Evolutionary conservation across 2,329 filamentous ascomycete species (phyloP).

Genomic region (Apiospora kogelbergensis): DNA sequence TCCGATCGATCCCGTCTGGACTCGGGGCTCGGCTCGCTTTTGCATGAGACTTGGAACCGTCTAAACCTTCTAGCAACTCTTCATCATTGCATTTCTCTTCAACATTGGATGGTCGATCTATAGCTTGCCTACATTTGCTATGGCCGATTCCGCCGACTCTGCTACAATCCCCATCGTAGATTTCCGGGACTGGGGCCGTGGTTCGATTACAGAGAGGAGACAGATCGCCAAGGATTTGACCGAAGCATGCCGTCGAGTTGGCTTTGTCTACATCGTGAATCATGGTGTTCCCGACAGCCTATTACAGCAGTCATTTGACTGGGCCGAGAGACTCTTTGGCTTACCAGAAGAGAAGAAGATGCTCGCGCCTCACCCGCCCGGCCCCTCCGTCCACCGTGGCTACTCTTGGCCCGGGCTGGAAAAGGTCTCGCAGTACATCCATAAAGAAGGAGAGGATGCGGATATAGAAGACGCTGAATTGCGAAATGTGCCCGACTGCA

Average conservation of each 20-base stretch:
- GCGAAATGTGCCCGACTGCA: constrained; percentile 49
- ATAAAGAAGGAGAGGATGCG: constrained; percentile 37
- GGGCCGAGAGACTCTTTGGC: constrained; percentile 32
- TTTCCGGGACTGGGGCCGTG: constrained; percentile 22
- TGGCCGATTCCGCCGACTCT: neutral
- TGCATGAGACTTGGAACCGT: neutral
- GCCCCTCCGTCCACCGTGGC: constrained; percentile 50
- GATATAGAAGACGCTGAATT: constrained; percentile 35
- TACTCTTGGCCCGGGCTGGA: constrained; percentile 56
- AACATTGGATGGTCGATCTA: neutral
- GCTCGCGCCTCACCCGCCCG: constrained; percentile 37
- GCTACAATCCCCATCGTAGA: constrained; percentile 27
- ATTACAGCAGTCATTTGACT: constrained; percentile 38
- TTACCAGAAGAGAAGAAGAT: constrained; percentile 34
- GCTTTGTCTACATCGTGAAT: constrained; percentile 31
- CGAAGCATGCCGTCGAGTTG: constrained; percentile 31
- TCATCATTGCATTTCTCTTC: neutral
- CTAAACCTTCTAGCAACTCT: too few relatives aligned
- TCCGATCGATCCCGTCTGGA: neutral
- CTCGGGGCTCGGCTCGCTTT: neutral
- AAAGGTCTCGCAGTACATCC: constrained; percentile 49
- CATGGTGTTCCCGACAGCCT: constrained; percentile 33
- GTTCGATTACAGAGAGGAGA: constrained; percentile 21
- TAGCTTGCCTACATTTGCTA: neutral
- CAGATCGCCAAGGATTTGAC: constrained; percentile 27